Evolutionary conservation across 768 basidiomycete genomes (phyloP).

Genomic region (Russula sp.): DNA sequence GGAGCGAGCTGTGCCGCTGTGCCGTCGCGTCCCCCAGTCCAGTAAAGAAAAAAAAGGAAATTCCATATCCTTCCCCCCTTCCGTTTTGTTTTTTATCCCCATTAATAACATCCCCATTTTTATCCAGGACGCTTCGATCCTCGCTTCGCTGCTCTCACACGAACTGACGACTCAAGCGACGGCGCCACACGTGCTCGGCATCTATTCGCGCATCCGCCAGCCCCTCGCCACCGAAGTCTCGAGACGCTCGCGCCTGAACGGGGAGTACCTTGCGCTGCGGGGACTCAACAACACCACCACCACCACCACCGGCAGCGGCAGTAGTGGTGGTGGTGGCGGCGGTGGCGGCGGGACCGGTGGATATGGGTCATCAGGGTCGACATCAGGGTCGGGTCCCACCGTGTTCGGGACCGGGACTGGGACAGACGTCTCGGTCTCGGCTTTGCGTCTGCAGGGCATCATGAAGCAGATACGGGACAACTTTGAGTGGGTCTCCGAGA

Average conservation of each 20-base stretch:
- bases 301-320: no score
- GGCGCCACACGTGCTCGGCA: constrained; percentile 22
- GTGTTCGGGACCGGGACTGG: no score
- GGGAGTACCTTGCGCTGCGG: constrained; percentile 25
- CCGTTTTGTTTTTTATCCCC: no score
- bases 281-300: neutral
- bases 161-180: constrained; percentile 23
- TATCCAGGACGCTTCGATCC: constrained; percentile 32
- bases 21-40: no score
- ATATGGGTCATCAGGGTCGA: no score
- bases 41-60: no score
- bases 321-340: no score
- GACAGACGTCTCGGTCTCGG: neutral
- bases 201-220: constrained; percentile 30
- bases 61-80: neutral
- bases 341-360: no score
- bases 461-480: constrained; percentile 6
- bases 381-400: no score
- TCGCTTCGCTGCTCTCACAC: constrained; percentile 40
- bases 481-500: constrained; percentile 14
- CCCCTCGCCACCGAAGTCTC: constrained; percentile 27
- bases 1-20: no score
- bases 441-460: neutral
- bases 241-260: constrained; percentile 25
- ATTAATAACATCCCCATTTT: no score